Evolutionary conservation across 2,329 filamentous ascomycete genomes (phyloP), one percentile per base, ranked within the genome.

Genomic region (Ceratocystis albifundus): DNA sequence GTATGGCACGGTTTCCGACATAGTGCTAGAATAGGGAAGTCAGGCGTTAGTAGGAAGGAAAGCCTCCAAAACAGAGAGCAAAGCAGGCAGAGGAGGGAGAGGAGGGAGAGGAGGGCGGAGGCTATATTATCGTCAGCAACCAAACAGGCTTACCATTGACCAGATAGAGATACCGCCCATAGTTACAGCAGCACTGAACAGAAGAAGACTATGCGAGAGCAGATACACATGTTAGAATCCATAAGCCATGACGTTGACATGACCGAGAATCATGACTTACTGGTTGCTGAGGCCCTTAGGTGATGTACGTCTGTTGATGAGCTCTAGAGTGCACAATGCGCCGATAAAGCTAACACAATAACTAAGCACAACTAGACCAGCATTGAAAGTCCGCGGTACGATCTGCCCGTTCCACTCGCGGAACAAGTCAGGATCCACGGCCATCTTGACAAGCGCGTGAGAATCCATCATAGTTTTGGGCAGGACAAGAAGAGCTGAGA

Each of bases 1-100:
- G 78, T 68, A 93, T 88, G 15, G 90, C 89, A 64, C 88, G 82
- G 73, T 94, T 93, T 25, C 89, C 90, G 70, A 94, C 87, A 71
- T 89, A 93, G 73, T 94, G 89, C 88, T 87, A 70, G 65, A 45
- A 64, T 53, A 41, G 10, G 4, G 10, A 41, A 15, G 10, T 12
- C 36, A 41, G 2, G 36, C 10, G 36, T 41, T 41, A 41, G 36
- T 15, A 3, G 36, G 1, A 41, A 41, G 10, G 36, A n/a, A n/a
- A n/a, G n/a, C n/a, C 36, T 41, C 36, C 12, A 4, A 41, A 41
- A 15, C 10, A 41, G 61, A 68, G 65, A 67, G 55, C 20, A 45
- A 48, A 57, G 41, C 30, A 53, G 53, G 61, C 12, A 70, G 20
- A 17, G 20, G 12, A 7, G 17, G 12, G 10, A n/a, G n/a, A n/a